phyloP scores from a whole-genome alignment of 2,329 filamentous ascomycete species.

The Sporothrix euskadiensis region DNA sequence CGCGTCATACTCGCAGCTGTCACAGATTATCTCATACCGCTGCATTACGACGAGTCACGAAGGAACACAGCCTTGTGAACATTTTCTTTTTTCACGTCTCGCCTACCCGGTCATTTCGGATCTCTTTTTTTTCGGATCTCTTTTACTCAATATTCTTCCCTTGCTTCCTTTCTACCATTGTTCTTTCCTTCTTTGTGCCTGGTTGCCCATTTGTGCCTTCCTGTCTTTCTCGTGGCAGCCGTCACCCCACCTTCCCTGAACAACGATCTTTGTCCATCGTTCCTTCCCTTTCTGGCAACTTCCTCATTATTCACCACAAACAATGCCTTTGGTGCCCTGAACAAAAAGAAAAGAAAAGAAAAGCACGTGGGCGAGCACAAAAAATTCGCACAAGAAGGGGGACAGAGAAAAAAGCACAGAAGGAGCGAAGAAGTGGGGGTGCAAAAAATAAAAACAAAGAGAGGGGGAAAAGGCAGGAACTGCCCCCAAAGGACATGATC shows the following conservation, averaged over 20 bases:
- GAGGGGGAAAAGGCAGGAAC: conserved; percentile 12
- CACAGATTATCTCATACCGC: not conserved
- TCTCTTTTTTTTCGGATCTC: not conserved
- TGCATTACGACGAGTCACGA: not conserved
- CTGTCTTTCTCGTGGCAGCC: not conserved
- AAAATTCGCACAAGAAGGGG: conserved; percentile 5
- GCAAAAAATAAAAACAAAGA: conserved; percentile 5
- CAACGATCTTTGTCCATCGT: conserved; percentile 26
- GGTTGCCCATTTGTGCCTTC: not conserved
- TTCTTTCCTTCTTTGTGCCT: conserved; percentile 2
- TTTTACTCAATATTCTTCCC: not conserved
- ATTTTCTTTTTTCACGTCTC: not conserved
- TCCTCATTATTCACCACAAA: conserved; percentile 12
- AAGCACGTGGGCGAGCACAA: conserved; percentile 20
- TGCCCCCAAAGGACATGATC: conserved; percentile 1
- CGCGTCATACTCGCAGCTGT: not conserved
- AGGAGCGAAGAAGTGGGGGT: not conserved
- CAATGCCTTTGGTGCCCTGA: conserved; percentile 25
- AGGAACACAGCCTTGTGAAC: not conserved
- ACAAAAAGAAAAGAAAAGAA: conserved; percentile 7
- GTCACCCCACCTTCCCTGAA: conserved; percentile 9
- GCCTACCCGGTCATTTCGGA: not conserved
- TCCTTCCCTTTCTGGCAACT: conserved; percentile 24
- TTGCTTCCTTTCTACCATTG: not conserved
- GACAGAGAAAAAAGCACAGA: not conserved